phyloP scores from a whole-genome alignment of 2,329 filamentous ascomycete species.

The Cadophora sp. region DNA sequence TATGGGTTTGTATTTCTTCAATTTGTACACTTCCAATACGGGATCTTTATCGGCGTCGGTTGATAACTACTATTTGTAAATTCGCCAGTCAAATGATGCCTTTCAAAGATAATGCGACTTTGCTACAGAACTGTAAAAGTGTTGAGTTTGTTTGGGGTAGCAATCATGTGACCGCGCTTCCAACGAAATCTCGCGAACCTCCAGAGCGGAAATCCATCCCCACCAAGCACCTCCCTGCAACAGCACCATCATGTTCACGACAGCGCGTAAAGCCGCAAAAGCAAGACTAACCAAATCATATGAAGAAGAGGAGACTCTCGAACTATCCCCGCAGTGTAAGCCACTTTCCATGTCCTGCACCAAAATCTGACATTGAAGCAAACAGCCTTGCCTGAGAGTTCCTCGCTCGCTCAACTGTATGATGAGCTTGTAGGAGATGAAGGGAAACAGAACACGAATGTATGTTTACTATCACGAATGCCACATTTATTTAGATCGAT shows the following conservation, averaged over 20 bases:
- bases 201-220: neutral
- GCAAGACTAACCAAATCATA: neutral
- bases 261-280: constrained; percentile 28
- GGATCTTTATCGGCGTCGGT: too few species aligned
- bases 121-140: neutral
- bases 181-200: neutral
- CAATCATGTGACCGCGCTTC: constrained; percentile 11
- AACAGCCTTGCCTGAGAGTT: constrained; percentile 35
- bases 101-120: too few species aligned
- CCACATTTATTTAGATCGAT: neutral
- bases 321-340: constrained; percentile 25
- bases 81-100: too few species aligned
- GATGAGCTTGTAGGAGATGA: constrained; percentile 19
- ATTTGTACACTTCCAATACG: too few species aligned
- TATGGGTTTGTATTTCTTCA: too few species aligned
- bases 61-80: too few species aligned
- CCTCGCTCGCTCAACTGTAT: constrained; percentile 31
- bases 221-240: neutral
- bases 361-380: constrained; percentile 16
- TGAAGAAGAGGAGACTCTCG: constrained; percentile 3
- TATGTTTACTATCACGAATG: constrained; percentile 2
- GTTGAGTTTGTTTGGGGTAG: neutral
- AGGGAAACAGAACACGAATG: constrained; percentile 9
- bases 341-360: neutral
- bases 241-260: constrained; percentile 29